Conservation (phyloP, 2,329 filamentous ascomycete genomes). For the Apiospora aurea region DNA sequence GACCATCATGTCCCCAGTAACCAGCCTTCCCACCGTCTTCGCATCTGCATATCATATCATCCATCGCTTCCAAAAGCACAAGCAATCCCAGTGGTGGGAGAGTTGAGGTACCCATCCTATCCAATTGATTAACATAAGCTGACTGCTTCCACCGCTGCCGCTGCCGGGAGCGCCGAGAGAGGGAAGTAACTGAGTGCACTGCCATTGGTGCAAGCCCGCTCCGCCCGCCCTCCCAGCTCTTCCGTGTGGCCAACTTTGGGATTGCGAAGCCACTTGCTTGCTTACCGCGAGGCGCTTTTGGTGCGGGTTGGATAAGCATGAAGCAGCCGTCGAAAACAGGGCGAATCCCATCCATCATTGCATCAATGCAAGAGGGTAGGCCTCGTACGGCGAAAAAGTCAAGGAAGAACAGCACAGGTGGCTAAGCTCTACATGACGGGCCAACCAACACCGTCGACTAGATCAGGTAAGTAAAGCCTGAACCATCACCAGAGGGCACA, state of each 20-base stretch:
- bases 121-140: not conserved
- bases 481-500: not conserved
- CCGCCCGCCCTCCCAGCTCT: not conserved
- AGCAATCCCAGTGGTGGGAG: too few relatives aligned
- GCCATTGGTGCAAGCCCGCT: not conserved
- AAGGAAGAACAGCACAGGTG: not conserved
- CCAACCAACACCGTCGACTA: not conserved
- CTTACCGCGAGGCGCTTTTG: not conserved
- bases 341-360: too few relatives aligned
- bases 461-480: not conserved
- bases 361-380: too few relatives aligned
- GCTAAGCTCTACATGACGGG: too few relatives aligned
- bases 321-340: not conserved
- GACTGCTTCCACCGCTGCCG: not conserved
- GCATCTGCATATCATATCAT: too few relatives aligned
- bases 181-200: not conserved
- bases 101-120: not conserved
- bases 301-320: not conserved
- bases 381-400: not conserved
- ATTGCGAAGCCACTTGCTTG: not conserved
- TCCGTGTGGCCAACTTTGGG: not conserved
- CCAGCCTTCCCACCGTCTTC: too few relatives aligned
- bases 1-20: too few relatives aligned
- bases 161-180: not conserved
- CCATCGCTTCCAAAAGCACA: too few relatives aligned